Base-by-base conservation (phyloP, 306 rosid genomes). In the Oemleria cerasiformis region DNA sequence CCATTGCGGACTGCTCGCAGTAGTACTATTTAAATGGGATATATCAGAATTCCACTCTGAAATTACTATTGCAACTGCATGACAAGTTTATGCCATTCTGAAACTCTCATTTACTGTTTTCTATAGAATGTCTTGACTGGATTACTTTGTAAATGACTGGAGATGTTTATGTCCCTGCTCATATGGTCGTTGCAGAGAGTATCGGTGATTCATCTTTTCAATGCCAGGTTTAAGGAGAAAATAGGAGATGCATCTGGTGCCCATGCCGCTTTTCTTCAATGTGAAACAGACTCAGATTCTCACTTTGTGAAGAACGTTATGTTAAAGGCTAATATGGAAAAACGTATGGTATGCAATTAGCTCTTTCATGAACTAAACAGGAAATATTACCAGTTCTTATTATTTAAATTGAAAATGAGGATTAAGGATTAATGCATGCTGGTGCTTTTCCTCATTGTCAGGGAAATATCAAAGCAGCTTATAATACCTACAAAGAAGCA, bases 261-360 rank as follows among this genome's bases (percentile, higher is more conserved):
- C 66, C 96, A 74, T 40, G 85, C 86, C 20, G 86, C 96, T 36
- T 85, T 83, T 79, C 63, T 73, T 76, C 86, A 63, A 57, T 87
- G 82, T 54, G 84, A 87, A 65, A 63, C 73, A 71, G 88, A 77
- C 71, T 81, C 83, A 50, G 90, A 86, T 80, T 84, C 90, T 34
- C 79, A 79, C 55, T 88, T 90, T 65, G 86, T 83, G 78, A 83
- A 87, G 60, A 88, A 83, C 77, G 80, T 88, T 66, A 84, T 80
- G 53, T 72, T 80, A 75, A 93, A 82, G 82, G 96, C 97, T 70
- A 93, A 93, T 79, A 88, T 88, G 92, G 98, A 93, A 85, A 93
- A 78, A 77, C 97, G 97, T 56, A 77, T 81, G 96, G 98, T 90
- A 84, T 67, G 84, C 76, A 49, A 73, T 73, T 47, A 63, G 51